phyloP scores from a whole-genome alignment of 805 yeast species.

The Schizosaccharomyces cryophilus region DNA sequence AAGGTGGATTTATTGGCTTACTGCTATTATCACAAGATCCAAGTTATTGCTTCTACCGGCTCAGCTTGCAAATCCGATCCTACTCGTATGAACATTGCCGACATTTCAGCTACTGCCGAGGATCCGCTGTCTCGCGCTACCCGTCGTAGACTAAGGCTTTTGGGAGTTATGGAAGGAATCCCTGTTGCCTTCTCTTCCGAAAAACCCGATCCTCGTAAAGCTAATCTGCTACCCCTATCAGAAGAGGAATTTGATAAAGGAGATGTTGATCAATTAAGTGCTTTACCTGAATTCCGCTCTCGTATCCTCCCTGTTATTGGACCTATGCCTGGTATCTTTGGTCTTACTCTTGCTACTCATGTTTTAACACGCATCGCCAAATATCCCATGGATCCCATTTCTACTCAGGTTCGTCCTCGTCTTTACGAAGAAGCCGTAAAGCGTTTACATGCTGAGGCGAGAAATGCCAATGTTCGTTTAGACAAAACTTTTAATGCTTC shows the following conservation, averaged over 20 bases:
- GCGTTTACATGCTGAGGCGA: conserved; percentile 57
- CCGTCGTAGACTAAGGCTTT: conserved; percentile 55
- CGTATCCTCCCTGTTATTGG: conserved; percentile 89
- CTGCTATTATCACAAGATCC: conserved; percentile 33
- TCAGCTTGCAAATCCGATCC: conserved; percentile 95
- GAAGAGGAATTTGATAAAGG: conserved; percentile 64
- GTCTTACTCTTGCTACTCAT: conserved; percentile 68
- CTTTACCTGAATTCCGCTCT: conserved; percentile 72
- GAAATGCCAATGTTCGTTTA: conserved; percentile 49
- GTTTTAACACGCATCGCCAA: conserved; percentile 58
- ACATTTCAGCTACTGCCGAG: conserved; percentile 71
- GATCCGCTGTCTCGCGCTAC: conserved; percentile 79
- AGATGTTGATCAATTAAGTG: conserved; percentile 63
- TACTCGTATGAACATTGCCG: conserved; percentile 69
- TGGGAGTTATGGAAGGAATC: conserved; percentile 52
- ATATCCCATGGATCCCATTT: conserved; percentile 43
- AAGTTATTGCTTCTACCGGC: conserved; percentile 82
- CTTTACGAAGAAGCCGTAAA: conserved; percentile 51
- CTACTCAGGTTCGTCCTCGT: conserved; percentile 70
- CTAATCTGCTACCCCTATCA: conserved; percentile 60
- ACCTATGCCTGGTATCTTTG: conserved; percentile 92
- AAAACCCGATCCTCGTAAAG: conserved; percentile 89
- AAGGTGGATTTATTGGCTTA: conserved; percentile 69
- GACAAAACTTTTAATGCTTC: conserved; percentile 36
- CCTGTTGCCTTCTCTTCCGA: conserved; percentile 84